Evolutionary conservation across 139 green algal species (phyloP), one percentile per base, ranked within the genome.

Genomic region (Coelastrella sp.): DNA sequence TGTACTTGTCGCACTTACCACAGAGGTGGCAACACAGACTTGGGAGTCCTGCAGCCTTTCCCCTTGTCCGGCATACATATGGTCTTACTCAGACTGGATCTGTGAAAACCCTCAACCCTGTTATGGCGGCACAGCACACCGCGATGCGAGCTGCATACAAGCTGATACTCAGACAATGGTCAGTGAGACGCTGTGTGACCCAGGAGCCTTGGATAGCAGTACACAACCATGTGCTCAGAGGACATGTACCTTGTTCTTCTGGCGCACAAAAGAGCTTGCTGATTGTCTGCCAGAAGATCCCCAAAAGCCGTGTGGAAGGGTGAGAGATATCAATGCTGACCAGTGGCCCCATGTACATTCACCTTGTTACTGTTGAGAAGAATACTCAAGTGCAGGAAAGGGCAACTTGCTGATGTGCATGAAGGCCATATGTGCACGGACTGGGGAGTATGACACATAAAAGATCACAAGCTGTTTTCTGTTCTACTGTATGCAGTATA

Each of bases 81-180:
- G 80, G 80, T 59, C 67, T 3, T 86, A 86, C 45, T 43, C 40
- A 17, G 80, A 86, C 9, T 86, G 80, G 80, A 43, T 60, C 9
- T 86, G 80, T 57, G 43, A 86, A 25, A 71, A 79, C 67, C 43
- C 66, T 21, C 4, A 7, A 4, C 66, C 66, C 67, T 86, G 80
- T 60, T 66, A 50, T 43, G 80, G 80, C 50, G 66, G 80, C 19
- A 66, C 23, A 23, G 80, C 80, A 7, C 41, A 30, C 11, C 66
- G 80, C 48, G 40, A 30, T 2, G 80, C 50, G 3, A 43, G 45
- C 9, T 86, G 80, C 34, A 19, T 64, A 43, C 48, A 45, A 13
- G 23, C 67, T 3, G 30, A 43, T 19, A 32, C 2, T 30, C 32
- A 45, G 2, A 32, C 35, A 30, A 6, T 25, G 13, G 80, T 79